These are phyloP conservation scores for Posidonia australis DNA, from an alignment of 106 monocot species.

Conservation along the genomic window DNA sequence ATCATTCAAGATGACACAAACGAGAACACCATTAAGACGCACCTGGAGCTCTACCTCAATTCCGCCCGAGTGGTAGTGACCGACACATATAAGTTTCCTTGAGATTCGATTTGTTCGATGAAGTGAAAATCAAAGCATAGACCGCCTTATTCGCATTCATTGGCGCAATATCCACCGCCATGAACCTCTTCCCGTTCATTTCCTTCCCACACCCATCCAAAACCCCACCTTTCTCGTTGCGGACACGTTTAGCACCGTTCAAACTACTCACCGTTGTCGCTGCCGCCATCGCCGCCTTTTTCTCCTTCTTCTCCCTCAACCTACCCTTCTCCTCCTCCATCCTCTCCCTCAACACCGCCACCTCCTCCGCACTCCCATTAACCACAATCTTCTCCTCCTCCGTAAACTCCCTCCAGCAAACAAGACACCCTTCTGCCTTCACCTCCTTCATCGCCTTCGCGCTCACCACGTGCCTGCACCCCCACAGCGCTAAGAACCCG, in stretches of 20 bases:
- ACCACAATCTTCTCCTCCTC: conserved; percentile 73
- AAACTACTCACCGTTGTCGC: conserved; percentile 15
- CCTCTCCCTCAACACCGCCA: conserved; percentile 52
- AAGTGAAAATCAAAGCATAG: conserved; percentile 88
- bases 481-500: conserved; percentile 49
- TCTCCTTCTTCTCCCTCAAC: conserved; percentile 47
- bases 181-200: conserved; percentile 45
- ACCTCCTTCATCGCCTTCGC: conserved; percentile 85
- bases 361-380: conserved; percentile 77
- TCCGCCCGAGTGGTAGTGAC: conserved; percentile 84
- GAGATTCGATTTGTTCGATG: conserved; percentile 59
- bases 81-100: conserved; percentile 85
- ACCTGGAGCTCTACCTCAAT: conserved; percentile 24
- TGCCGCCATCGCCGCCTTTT: too few species aligned
- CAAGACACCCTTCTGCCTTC: conserved; percentile 57
- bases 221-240: conserved; percentile 14
- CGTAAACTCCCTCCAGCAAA: conserved; percentile 64
- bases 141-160: conserved; percentile 81
- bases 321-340: conserved; percentile 84
- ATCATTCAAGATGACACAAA: neutral
- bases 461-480: conserved; percentile 84
- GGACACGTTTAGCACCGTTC: conserved; percentile 26
- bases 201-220: conserved; percentile 38
- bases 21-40: neutral
- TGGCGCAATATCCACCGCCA: conserved; percentile 53